These are phyloP conservation scores for Xylariaceae sp. DNA, from an alignment of 2,329 filamentous ascomycete species.

Conservation along the genomic window DNA sequence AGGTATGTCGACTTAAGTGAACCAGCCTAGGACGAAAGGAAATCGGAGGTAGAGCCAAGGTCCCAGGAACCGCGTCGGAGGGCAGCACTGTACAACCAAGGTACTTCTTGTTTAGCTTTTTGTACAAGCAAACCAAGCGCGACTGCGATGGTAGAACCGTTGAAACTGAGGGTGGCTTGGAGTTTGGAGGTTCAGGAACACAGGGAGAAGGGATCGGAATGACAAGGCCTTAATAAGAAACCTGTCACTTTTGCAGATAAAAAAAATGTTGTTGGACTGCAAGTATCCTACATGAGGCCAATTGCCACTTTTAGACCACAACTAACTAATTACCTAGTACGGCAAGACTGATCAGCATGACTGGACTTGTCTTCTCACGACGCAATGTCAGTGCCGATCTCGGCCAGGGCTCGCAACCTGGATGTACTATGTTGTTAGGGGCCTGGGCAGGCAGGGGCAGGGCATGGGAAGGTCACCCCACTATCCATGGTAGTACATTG, in stretches of 20 bases:
- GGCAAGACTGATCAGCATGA: slow-evolving; percentile 3
- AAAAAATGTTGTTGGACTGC: no score
- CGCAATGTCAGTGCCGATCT: slow-evolving; percentile 16
- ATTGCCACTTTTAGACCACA: background rate
- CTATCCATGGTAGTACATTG: no score
- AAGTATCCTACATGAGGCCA: no score
- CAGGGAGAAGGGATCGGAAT: background rate
- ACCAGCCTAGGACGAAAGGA: background rate
- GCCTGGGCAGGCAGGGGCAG: no score
- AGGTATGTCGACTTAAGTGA: background rate
- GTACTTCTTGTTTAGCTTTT: no score
- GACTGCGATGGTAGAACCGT: background rate
- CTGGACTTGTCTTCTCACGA: slow-evolving; percentile 14
- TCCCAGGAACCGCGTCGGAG: background rate
- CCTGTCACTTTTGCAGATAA: no score
- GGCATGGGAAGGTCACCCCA: no score
- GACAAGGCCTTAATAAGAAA: background rate
- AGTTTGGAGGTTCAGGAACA: background rate
- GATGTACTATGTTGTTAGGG: no score
- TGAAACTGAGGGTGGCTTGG: background rate
- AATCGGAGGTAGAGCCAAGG: background rate
- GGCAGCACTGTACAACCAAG: no score
- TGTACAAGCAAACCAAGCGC: no score
- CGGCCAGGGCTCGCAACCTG: slow-evolving; percentile 16
- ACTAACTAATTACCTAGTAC: slow-evolving; percentile 1